Conservation (phyloP, 352 stramenopile genomes). For the Plasmopara viticola region DNA sequence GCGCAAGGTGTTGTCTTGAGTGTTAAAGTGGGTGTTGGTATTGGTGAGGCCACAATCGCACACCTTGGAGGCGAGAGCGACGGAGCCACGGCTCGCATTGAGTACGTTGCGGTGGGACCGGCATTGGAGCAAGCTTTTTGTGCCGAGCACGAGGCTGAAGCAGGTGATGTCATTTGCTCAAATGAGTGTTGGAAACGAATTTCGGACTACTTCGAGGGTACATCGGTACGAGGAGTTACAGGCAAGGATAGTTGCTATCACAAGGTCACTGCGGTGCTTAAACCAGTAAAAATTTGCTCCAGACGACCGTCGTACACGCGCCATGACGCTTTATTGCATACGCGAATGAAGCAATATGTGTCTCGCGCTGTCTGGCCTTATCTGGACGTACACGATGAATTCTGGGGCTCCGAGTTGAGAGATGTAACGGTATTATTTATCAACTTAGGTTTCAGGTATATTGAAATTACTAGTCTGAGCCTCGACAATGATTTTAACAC, state of each 20-base stretch:
- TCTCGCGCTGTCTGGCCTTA: constrained; percentile 90
- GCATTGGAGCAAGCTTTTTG: constrained; percentile 89
- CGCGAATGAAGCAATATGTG: constrained; percentile 88
- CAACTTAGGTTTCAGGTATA: constrained; percentile 88
- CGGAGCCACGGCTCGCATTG: constrained; percentile 69
- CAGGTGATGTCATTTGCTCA: constrained; percentile 88
- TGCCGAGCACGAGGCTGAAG: constrained; percentile 79
- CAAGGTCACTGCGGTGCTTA: constrained; percentile 49
- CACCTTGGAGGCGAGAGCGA: constrained; percentile 88
- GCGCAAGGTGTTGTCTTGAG: constrained; percentile 83
- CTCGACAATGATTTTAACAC: too few species aligned
- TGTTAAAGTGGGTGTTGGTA: constrained; percentile 92
- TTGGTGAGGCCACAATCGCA: constrained; percentile 80
- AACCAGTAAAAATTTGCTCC: constrained; percentile 62
- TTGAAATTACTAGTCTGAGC: too few species aligned
- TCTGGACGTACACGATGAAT: constrained; percentile 87
- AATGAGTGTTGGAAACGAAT: constrained; percentile 75
- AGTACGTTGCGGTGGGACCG: constrained; percentile 89
- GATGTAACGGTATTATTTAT: constrained; percentile 92
- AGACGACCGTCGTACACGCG: constrained; percentile 64
- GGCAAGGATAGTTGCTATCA: constrained; percentile 30
- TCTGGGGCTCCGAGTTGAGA: constrained; percentile 89
- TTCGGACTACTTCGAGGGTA: constrained; percentile 51
- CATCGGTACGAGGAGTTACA: constrained; percentile 18
- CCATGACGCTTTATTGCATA: constrained; percentile 76